Conservation (phyloP, 108 stramenopile species). For the Cyclotella distinguenda region DNA sequence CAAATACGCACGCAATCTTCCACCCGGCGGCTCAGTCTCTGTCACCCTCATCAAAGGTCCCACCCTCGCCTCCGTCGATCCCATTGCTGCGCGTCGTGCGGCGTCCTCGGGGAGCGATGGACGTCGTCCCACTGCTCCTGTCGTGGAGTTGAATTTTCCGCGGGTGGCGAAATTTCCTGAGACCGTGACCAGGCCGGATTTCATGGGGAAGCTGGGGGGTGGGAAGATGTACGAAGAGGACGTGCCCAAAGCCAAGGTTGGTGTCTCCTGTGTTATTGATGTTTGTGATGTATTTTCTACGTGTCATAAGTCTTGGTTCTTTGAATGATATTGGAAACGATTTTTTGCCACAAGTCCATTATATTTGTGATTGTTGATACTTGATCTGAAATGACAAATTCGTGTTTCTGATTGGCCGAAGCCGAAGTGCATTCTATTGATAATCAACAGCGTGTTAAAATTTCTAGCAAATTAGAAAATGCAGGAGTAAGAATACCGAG, state of each 20-base stretch:
- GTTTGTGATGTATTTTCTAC: neutral
- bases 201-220: slow-evolving; percentile 47
- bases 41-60: slow-evolving; percentile 44
- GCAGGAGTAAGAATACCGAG: slow-evolving; percentile 8
- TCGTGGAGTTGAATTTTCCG: slow-evolving; percentile 51
- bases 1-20: slow-evolving; percentile 40
- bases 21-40: slow-evolving; percentile 41
- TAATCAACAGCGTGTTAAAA: too few relatives aligned
- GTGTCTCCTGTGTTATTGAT: neutral
- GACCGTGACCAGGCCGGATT: slow-evolving; percentile 62
- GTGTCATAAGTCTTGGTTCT: neutral
- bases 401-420: too few relatives aligned
- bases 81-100: slow-evolving; percentile 29
- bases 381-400: too few relatives aligned
- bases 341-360: neutral
- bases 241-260: slow-evolving; percentile 68
- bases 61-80: slow-evolving; percentile 28
- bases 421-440: too few relatives aligned
- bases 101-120: neutral
- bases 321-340: neutral
- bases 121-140: neutral
- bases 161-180: slow-evolving; percentile 75
- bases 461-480: slow-evolving; percentile 26
- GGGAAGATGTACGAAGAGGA: slow-evolving; percentile 81
- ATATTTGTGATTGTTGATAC: too few relatives aligned